Conservation (phyloP, 345 rosid species). For the Microthlaspi erraticum region DNA sequence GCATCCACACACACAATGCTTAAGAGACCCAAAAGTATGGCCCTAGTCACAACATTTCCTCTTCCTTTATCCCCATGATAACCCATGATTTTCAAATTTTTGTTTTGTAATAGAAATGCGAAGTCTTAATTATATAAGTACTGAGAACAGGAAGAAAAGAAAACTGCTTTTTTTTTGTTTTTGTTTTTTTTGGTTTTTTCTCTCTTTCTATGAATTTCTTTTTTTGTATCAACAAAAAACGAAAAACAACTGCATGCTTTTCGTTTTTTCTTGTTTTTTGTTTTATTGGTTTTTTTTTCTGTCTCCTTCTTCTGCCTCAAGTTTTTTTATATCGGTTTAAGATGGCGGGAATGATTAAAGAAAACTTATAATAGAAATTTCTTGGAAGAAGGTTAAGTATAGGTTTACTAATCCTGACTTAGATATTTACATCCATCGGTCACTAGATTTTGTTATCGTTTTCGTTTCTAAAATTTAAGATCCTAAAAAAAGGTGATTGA, state of each 20-base stretch:
- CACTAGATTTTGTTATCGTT: background rate
- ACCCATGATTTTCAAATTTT: slow-evolving; percentile 20
- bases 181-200: background rate
- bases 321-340: slow-evolving; percentile 27
- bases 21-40: slow-evolving; percentile 52
- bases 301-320: background rate
- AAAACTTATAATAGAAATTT: slow-evolving; percentile 35
- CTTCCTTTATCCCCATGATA: slow-evolving; percentile 27
- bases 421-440: slow-evolving; percentile 27
- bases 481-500: slow-evolving; percentile 28
- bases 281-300: slow-evolving; percentile 13
- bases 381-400: slow-evolving; percentile 38
- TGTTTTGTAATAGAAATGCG: background rate
- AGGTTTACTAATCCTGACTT: slow-evolving; percentile 45
- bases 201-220: slow-evolving; percentile 4
- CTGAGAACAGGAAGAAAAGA: background rate
- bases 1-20: slow-evolving; percentile 49
- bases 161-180: slow-evolving; percentile 23
- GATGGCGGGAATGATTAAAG: slow-evolving; percentile 3
- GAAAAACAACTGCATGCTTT: slow-evolving; percentile 47
- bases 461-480: slow-evolving; percentile 23
- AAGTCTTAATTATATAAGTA: slow-evolving; percentile 36
- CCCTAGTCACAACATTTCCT: slow-evolving; percentile 17
- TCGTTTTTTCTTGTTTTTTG: slow-evolving; percentile 41
- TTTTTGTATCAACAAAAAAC: slow-evolving; percentile 41